A percentile compares a stretch with the other conserved stretches of the same genome.
These are phyloP conservation scores for Sequoiadendron giganteum DNA, from an alignment of 75 land plant species.

Conservation along the genomic window DNA sequence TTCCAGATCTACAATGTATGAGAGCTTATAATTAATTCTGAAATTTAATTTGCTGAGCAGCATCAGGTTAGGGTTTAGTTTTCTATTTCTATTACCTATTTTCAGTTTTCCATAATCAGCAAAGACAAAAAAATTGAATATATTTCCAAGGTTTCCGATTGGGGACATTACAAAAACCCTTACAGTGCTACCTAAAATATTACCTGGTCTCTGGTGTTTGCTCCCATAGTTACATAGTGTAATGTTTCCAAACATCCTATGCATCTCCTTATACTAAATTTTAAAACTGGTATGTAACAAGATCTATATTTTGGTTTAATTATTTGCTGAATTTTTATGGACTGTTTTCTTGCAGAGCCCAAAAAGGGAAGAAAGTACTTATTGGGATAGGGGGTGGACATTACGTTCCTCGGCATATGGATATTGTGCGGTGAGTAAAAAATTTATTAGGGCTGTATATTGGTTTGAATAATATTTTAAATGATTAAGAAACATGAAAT, in stretches of 20 bases:
- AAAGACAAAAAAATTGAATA: too few species aligned
- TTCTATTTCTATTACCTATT: too few species aligned
- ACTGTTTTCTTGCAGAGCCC: slow-evolving; percentile 20
- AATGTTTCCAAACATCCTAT: not conserved
- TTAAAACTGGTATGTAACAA: not conserved
- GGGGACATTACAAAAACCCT: not conserved
- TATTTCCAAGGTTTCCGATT: too few species aligned
- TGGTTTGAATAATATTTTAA: not conserved
- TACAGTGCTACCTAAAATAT: not conserved
- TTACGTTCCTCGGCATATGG: slow-evolving; percentile 88
- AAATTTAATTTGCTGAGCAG: too few species aligned
- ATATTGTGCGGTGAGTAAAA: slow-evolving; percentile 58
- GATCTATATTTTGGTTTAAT: not conserved
- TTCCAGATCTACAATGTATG: too few species aligned
- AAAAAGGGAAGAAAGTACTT: slow-evolving; percentile 50
- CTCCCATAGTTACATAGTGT: not conserved
- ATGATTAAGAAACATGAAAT: not conserved
- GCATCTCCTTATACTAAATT: not conserved
- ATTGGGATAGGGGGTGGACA: slow-evolving; percentile 92
- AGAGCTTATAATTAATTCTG: too few species aligned
- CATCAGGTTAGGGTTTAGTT: too few species aligned
- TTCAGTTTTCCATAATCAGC: too few species aligned
- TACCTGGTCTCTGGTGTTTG: not conserved
- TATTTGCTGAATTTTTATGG: not conserved
- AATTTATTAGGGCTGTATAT: not conserved